Percentiles rank a stretch among this genome's conserved stretches.
These are phyloP conservation scores for Piper betle DNA, from an alignment of 164 flowering plant species.

Conservation along the genomic window DNA sequence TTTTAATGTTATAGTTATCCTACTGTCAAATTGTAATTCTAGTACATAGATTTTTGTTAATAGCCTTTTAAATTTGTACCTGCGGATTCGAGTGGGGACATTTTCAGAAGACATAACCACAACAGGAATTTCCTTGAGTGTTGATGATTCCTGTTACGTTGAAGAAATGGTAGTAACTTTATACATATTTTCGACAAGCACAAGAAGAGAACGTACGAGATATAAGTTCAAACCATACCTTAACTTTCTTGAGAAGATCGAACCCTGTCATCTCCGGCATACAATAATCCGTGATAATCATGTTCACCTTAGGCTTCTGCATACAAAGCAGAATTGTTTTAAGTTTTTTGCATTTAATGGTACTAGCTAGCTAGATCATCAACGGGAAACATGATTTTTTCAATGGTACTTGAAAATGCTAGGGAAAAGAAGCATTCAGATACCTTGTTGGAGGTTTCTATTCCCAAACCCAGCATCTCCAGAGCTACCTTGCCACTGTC, in stretches of 20 bases:
- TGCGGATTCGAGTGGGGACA: conserved; percentile 46
- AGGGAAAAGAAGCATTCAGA: not conserved
- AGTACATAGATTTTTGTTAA: not conserved
- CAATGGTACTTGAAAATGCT: no score
- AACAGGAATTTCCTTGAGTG: conserved; percentile 54
- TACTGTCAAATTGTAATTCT: no score
- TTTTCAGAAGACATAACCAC: conserved; percentile 74
- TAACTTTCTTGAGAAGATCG: conserved; percentile 32
- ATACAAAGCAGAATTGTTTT: not conserved
- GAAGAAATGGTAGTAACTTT: not conserved
- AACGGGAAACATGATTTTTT: no score
- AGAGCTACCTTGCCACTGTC: conserved; percentile 16
- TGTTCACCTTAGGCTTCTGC: conserved; percentile 26
- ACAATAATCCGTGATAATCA: conserved; percentile 40
- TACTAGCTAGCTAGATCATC: no score
- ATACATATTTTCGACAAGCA: no score
- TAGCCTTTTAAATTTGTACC: conserved; percentile 15
- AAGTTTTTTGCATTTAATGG: no score
- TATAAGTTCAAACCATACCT: conserved; percentile 13
- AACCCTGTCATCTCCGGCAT: conserved; percentile 53
- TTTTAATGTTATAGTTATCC: not conserved
- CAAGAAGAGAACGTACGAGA: no score
- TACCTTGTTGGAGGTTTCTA: conserved; percentile 9
- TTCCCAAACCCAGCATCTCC: conserved; percentile 15
- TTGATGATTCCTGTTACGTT: conserved; percentile 40